Base-by-base conservation (phyloP, 2,329 filamentous ascomycete genomes). In the Didymella sp. region DNA sequence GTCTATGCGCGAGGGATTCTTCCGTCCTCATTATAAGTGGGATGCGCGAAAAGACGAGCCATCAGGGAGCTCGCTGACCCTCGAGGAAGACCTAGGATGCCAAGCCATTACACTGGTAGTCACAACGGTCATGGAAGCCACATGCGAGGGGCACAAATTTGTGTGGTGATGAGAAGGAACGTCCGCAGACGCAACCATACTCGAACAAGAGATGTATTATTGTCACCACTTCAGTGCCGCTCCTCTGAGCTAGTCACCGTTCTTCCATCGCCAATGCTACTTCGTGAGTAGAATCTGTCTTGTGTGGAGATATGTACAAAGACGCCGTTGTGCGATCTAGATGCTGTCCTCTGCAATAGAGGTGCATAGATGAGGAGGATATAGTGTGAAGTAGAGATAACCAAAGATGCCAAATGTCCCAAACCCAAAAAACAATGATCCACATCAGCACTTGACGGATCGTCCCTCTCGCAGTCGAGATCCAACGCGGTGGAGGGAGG, bases 381-480 rank as follows among this genome's bases (percentile, higher is more conserved):
- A 57, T 46, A 46, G 42, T 60, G 50, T 58, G 59, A 50, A 57
- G 59, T 62, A 62, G 61, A 66, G 60, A 66, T 62, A 63, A 60
- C 53, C 63, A 57, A 63, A 66, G 48, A 58, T 48, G 31, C 38
- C 38, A 42, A 21, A 57, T 22, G 37, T 49, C 43, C 48, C 37
- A 48, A 48, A 46, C 44, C 49, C 42, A 12, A 25, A 44, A 52
- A 41, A 52, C 22, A 30, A 57, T 51, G 71, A 73, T 74, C 73
- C 71, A 69, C 72, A 74, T 75, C 72, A 75, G 73, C 73, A 73
- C 73, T 74, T 75, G 73, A 75, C 73, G 71, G 73, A 75, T 75
- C 73, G 68, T 40, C 54, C 54, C 54, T 57, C 54, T 44, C 49
- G 54, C 48, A 49, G 70, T 69, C 67, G 68, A 67, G 58, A 63